phyloP scores from a whole-genome alignment of 345 rosid species.

The Arabis hirsuta region DNA sequence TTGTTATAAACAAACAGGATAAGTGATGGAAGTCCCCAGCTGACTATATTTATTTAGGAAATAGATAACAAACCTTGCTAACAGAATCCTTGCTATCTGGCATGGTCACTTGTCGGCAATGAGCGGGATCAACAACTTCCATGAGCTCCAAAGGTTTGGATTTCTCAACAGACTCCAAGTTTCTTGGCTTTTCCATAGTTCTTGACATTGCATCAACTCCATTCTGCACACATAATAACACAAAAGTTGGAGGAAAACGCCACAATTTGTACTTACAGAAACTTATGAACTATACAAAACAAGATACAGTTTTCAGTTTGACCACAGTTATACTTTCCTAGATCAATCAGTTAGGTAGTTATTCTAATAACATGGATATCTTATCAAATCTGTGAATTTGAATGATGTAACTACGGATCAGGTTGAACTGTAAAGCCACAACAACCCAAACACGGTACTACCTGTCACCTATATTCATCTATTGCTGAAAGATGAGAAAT shows the following conservation, averaged over 20 bases:
- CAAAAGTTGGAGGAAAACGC: constrained; percentile 12
- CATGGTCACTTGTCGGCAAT: constrained; percentile 71
- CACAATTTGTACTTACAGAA: neutral
- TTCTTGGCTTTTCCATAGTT: constrained; percentile 80
- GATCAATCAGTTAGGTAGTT: neutral
- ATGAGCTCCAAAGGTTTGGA: constrained; percentile 76
- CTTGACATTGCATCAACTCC: constrained; percentile 82
- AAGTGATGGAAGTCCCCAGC: neutral
- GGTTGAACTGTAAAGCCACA: constrained; percentile 10
- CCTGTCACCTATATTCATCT: constrained; percentile 7
- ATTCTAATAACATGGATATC: constrained; percentile 1
- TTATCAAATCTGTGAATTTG: neutral
- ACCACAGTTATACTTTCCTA: constrained; percentile 1
- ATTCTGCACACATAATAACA: constrained; percentile 55
- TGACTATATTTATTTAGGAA: neutral
- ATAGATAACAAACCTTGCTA: constrained; percentile 67
- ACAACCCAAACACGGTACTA: constrained; percentile 7
- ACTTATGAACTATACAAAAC: constrained; percentile 19
- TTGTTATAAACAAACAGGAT: neutral
- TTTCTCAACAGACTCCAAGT: constrained; percentile 62
- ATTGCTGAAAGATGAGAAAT: constrained; percentile 9
- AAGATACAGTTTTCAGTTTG: neutral
- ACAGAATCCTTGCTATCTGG: constrained; percentile 76
- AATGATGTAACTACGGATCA: constrained; percentile 5
- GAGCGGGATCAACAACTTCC: constrained; percentile 71